Conservation (phyloP, 2,329 filamentous ascomycete genomes). For the Nemania diffusa region DNA sequence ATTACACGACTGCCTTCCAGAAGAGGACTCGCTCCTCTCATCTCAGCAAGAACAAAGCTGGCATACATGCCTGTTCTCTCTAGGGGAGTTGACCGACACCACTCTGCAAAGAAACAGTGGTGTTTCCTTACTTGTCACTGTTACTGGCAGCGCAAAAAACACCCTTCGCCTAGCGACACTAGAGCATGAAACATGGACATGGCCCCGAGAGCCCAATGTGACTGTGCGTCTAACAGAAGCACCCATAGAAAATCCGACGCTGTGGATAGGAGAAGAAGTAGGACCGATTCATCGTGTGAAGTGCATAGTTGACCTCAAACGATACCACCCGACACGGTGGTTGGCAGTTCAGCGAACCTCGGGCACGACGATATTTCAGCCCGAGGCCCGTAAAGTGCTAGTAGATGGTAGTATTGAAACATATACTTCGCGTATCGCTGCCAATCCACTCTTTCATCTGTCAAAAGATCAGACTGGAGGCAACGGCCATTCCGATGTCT, state of each 20-base stretch:
- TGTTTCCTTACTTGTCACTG: constrained; percentile 57
- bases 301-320: constrained; percentile 55
- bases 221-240: constrained; percentile 60
- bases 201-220: constrained; percentile 58
- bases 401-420: constrained; percentile 37
- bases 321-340: constrained; percentile 58
- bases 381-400: constrained; percentile 56
- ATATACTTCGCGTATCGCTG: constrained; percentile 62
- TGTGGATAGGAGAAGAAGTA: constrained; percentile 63
- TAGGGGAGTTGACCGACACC: constrained; percentile 64
- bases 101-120: constrained; percentile 45
- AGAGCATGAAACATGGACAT: constrained; percentile 63
- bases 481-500: constrained; percentile 67
- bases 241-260: constrained; percentile 56
- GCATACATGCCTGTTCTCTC: constrained; percentile 59
- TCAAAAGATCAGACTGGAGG: constrained; percentile 63
- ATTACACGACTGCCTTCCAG: constrained; percentile 41
- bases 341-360: constrained; percentile 64
- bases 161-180: constrained; percentile 66
- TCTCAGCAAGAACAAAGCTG: constrained; percentile 18
- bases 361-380: constrained; percentile 63
- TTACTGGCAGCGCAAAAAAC: constrained; percentile 67
- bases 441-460: constrained; percentile 66
- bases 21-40: constrained; percentile 34
- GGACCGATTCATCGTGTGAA: constrained; percentile 63